Percentiles rank a stretch among this genome's conserved stretches.
Evolutionary conservation across 257 asterid species (phyloP).

Genomic region (Cordia subcordata): DNA sequence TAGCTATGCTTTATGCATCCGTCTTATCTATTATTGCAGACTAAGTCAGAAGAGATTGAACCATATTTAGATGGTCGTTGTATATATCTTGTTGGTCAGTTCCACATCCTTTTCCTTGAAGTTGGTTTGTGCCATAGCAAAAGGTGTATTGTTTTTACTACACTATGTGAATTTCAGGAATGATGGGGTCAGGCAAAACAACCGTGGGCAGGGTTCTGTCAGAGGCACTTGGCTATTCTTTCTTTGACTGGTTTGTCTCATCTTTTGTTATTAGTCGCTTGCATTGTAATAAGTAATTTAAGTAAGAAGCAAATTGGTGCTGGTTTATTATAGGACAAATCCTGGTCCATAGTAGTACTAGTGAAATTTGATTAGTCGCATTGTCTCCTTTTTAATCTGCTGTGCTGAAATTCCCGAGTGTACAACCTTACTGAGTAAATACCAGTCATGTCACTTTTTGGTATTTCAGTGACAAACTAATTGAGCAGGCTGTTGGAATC

Average conservation of each 20-base stretch:
- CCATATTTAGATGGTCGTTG: slow-evolving; percentile 68
- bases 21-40: slow-evolving; percentile 37
- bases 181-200: slow-evolving; percentile 99
- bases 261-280: neutral
- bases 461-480: slow-evolving; percentile 56
- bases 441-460: slow-evolving; percentile 15
- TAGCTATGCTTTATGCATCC: slow-evolving; percentile 11
- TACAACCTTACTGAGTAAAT: neutral
- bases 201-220: slow-evolving; percentile 85
- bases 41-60: slow-evolving; percentile 58
- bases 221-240: slow-evolving; percentile 74
- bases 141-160: neutral
- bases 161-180: slow-evolving; percentile 31
- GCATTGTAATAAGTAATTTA: no score
- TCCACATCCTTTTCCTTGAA: neutral
- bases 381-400: no score
- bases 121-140: neutral
- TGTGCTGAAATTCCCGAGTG: no score
- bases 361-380: no score
- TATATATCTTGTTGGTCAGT: slow-evolving; percentile 87
- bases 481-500: slow-evolving; percentile 71
- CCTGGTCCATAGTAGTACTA: no score
- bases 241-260: slow-evolving; percentile 69
- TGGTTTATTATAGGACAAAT: no score
- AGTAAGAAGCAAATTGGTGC: no score